Evolutionary conservation across 2,329 filamentous ascomycete genomes (phyloP).

Genomic region (Apiospora saccharicola): DNA sequence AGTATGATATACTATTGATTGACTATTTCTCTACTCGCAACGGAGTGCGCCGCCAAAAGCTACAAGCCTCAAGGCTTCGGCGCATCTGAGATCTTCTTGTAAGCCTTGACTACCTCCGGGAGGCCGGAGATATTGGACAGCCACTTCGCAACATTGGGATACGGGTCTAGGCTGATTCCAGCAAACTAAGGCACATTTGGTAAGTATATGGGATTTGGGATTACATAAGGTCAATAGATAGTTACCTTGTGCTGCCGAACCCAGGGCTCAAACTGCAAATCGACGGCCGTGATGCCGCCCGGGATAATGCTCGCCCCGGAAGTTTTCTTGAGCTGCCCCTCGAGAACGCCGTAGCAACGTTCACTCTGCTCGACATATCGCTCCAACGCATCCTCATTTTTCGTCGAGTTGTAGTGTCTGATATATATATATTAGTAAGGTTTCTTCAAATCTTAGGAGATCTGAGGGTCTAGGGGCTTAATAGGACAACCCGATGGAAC

Average conservation of each 20-base stretch:
- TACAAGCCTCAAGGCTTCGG: slow-evolving; percentile 23
- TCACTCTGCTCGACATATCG: slow-evolving; percentile 49
- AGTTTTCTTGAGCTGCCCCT: slow-evolving; percentile 48
- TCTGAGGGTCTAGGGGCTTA: not conserved
- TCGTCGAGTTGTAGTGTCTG: slow-evolving; percentile 44
- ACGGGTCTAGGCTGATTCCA: slow-evolving; percentile 47
- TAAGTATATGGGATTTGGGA: not conserved
- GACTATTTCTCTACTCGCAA: not conserved
- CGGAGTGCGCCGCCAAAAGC: not conserved
- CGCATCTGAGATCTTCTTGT: slow-evolving; percentile 42
- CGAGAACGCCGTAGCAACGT: slow-evolving; percentile 51
- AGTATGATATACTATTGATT: not conserved
- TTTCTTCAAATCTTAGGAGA: not conserved
- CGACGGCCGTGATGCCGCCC: slow-evolving; percentile 46
- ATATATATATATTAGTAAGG: not conserved
- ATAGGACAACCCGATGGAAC: not conserved
- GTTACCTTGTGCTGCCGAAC: slow-evolving; percentile 40
- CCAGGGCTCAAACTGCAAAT: slow-evolving; percentile 52
- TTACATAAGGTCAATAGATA: not conserved
- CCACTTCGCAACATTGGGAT: slow-evolving; percentile 49
- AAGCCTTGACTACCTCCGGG: slow-evolving; percentile 49
- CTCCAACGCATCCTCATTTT: slow-evolving; percentile 51
- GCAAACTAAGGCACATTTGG: slow-evolving; percentile 39
- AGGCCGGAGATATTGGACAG: slow-evolving; percentile 43
- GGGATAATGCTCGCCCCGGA: slow-evolving; percentile 47